Percentiles rank a stretch among this genome's conserved stretches.
Evolutionary conservation across 352 stramenopile species (phyloP).

Genomic region (Pythium volutum): DNA sequence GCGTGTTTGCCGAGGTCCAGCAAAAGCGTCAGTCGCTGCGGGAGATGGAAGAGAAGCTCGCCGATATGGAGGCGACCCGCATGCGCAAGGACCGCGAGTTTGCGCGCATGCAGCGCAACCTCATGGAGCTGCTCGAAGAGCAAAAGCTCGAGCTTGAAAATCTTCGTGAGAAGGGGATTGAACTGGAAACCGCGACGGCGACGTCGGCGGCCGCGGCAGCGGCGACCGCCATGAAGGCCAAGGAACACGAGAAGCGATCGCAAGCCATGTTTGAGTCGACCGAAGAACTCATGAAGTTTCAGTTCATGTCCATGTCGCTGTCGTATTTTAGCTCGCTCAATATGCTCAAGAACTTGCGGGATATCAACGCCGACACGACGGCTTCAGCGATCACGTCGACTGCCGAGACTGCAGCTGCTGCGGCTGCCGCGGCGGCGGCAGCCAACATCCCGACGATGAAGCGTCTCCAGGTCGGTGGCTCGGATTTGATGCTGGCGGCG

Average conservation of each 20-base stretch:
- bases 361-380: constrained; percentile 94
- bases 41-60: constrained; percentile 79
- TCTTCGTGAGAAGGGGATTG: constrained; percentile 88
- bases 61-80: constrained; percentile 89
- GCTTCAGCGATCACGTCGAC: constrained; percentile 82
- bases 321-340: constrained; percentile 95
- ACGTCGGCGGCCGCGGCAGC: constrained; percentile 89
- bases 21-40: constrained; percentile 80
- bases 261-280: constrained; percentile 92
- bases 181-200: constrained; percentile 89
- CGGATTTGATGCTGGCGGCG: constrained; percentile 56
- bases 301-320: constrained; percentile 96
- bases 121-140: constrained; percentile 93
- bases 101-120: constrained; percentile 86
- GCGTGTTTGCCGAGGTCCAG: constrained; percentile 88
- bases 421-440: constrained; percentile 78
- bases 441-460: constrained; percentile 87
- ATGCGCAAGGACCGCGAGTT: constrained; percentile 93
- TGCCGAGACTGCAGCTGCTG: constrained; percentile 85
- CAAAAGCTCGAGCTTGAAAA: constrained; percentile 92
- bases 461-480: constrained; percentile 53
- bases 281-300: constrained; percentile 96
- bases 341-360: constrained; percentile 92
- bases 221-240: constrained; percentile 87
- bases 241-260: constrained; percentile 88